Evolutionary conservation across 768 basidiomycete genomes (phyloP).

Genomic region (Mycena capillaripes): DNA sequence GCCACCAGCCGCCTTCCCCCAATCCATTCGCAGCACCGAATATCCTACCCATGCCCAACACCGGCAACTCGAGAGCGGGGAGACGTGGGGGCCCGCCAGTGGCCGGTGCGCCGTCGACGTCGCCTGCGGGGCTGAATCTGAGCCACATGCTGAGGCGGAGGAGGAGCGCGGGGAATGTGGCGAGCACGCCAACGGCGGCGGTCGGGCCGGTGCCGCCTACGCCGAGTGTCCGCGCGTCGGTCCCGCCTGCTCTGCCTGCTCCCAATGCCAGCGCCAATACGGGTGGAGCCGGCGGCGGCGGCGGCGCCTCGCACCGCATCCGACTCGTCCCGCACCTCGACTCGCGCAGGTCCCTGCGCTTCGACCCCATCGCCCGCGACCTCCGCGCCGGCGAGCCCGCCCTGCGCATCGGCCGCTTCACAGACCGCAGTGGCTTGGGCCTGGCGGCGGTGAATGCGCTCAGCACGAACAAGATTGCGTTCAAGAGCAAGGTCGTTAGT

Average conservation of each 20-base stretch:
- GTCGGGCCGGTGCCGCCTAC: neutral
- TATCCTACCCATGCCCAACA: neutral
- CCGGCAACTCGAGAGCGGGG: no score
- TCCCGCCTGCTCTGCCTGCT: neutral
- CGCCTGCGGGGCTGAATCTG: constrained; percentile 7
- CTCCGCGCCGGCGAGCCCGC: constrained; percentile 76
- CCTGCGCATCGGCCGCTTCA: constrained; percentile 94
- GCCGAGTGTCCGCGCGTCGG: neutral
- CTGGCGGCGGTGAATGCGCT: constrained; percentile 76
- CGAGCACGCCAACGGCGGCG: neutral
- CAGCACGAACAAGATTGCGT: constrained; percentile 89
- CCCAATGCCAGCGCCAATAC: neutral
- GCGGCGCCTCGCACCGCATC: constrained; percentile 71
- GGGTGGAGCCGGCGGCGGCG: neutral
- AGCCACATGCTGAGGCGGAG: constrained; percentile 24
- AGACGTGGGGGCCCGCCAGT: no score
- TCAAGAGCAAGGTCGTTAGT: constrained; percentile 96
- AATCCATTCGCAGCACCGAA: no score
- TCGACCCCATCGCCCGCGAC: constrained; percentile 93
- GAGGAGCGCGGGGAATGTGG: constrained; percentile 26
- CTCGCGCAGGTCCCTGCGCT: constrained; percentile 87
- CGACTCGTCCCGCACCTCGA: constrained; percentile 97
- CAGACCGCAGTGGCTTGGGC: constrained; percentile 82
- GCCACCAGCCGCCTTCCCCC: no score
- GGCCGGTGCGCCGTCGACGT: neutral